Evolutionary conservation across 345 rosid species (phyloP), one percentile per base, ranked within the genome.

Genomic region (Lepidium aucheri): DNA sequence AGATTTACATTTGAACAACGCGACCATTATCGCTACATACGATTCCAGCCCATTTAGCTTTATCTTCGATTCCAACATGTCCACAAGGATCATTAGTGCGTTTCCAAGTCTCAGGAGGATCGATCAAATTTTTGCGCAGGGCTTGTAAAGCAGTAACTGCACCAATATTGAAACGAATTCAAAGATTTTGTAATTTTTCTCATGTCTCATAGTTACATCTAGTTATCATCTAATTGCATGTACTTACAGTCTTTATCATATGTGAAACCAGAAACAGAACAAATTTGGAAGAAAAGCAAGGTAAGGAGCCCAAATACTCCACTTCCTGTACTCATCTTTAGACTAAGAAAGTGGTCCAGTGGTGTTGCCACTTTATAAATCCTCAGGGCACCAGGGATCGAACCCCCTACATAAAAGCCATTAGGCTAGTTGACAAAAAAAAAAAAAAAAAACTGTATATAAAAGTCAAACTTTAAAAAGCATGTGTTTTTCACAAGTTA

Each of bases 271-370:
- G 17, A 41, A n/a, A 41, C 44, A n/a, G 6, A 41, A 41, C 17
- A 41, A 2, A 6, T 41, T n/a, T 41, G 44, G 52, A 60, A 15
- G 40, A 26, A 28, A 42, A 26, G 9, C 52, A 62, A 49, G 43
- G 47, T 14, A 36, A 70, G 3, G 51, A 83, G 55, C 68, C 50
- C 38, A 66, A 72, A 61, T 2, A 57, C 35, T 66, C 55, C 46
- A 72, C 45, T 36, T 47, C 70, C 61, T 16, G 76, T 26, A 58
- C 58, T 68, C 84, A 76, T 74, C 59, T 34, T 45, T 61, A 26
- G 24, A 42, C 11, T 17, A 56, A 57, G 28, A 28, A 32, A 12
- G n/a, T n/a, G n/a, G n/a, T n/a, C n/a, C n/a, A n/a, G n/a, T n/a
- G n/a, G n/a, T n/a, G n/a, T n/a, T n/a, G n/a, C n/a, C n/a, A n/a